Base-by-base conservation (phyloP, 345 rosid species). In the Arabis hirsuta region DNA sequence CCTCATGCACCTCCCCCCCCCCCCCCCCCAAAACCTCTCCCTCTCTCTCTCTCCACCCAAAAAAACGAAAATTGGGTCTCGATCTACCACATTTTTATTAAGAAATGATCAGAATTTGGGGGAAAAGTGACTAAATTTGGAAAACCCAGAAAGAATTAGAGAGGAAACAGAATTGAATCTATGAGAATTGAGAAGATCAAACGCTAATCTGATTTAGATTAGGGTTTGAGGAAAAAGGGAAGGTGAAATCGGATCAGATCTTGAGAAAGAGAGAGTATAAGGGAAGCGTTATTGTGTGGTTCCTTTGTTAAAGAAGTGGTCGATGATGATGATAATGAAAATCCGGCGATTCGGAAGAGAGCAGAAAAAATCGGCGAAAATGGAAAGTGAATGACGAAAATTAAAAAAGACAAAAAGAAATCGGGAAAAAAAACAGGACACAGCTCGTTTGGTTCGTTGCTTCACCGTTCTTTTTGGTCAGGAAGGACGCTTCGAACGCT, bases 1-100 rank as follows among this genome's bases (percentile, higher is more conserved):
- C 93, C 77, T 95, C 96, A 95, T 91, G 80, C 99, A 95, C 82
- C 36, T 32, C 36, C 67, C 58, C 31, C 59, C 16, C 16, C 36
- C 67, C 58, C 31, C 59, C 16, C 16, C 16, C 16, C 16, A 16
- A 10, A 57, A 74, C 63, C 71, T 11, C 27, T 64, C 61, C 48
- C 29, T 22, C 52, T 2, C 16, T 16, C 63, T 22, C 52, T 2
- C 16, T 16, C 16, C 16, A 16, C 24, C 24, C 24, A 1, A 22
- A 32, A 48, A 54, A 43, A 6, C 74, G 72, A 85, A 80, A 83
- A 82, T 82, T 78, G 78, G 64, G 73, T 81, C 83, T 77, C 82
- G 90, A 84, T 88, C 91, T 76, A 73, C 50, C 66, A 69, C 88
- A 87, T 84, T 78, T 8, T 8, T 68, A 43, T 11, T 7, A 20